Evolutionary conservation across 2,329 filamentous ascomycete species (phyloP), one percentile per base, ranked within the genome.

Genomic region (Monilinia fructicola): DNA sequence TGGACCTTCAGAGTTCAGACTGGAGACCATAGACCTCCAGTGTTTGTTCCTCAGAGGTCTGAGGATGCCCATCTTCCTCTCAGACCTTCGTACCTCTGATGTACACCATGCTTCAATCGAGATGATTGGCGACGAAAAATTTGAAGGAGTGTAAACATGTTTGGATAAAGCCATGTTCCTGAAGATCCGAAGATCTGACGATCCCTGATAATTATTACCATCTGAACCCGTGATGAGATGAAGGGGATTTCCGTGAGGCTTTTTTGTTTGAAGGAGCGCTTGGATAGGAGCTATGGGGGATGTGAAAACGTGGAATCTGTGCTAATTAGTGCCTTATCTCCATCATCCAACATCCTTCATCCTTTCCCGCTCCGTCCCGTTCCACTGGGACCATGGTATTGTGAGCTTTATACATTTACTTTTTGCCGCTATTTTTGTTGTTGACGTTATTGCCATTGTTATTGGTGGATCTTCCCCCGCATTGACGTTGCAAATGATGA

Each of bases 201-300:
- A 40, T 12, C 10, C 38, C 12, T 40, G 38, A 40, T 40, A 9
- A 46, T 46, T 46, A 46, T 48, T 9, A 48, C 14, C 42, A n/a
- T 59, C 42, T 35, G 21, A 21, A n/a, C 40, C 21, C 21, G n/a
- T 23, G 14, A 28, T 48, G 56, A 12, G 56, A 28, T 23, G n/a
- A 18, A n/a, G n/a, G 23, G 40, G 23, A 26, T 56, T 35, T 26
- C 26, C 12, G 28, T 26, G 48, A 14, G 11, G 40, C 10, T 16
- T 44, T 44, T 31, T 58, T 58, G 42, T 58, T 52, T 40, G 31
- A 42, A 4, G 28, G 7, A 21, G 56, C 10, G 56, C 56, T 59
- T 42, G 56, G 56, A 59, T 46, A 38, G 18, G 0, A 4, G 16
- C 50, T 31, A 31, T 4, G 6, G 40, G 18, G 23, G 26, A 31